These are phyloP conservation scores for Trifolium dubium DNA, from an alignment of 306 rosid species.

Conservation along the genomic window DNA sequence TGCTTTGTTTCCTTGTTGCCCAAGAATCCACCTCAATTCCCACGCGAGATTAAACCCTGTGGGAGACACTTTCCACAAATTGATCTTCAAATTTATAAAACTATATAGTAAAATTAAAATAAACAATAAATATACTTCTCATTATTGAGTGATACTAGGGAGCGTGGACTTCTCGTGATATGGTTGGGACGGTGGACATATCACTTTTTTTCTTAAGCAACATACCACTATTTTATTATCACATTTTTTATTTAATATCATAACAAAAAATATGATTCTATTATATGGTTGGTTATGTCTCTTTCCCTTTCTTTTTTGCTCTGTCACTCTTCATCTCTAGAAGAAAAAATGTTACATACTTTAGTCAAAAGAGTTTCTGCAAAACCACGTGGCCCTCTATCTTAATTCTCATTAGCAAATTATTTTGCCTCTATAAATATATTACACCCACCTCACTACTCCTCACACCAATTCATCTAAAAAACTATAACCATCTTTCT, in stretches of 20 bases:
- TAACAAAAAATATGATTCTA: background rate
- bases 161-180: slow-evolving; percentile 50
- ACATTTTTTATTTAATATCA: background rate
- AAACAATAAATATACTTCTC: background rate
- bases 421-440: slow-evolving; percentile 38
- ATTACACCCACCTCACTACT: slow-evolving; percentile 46
- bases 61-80: slow-evolving; percentile 50
- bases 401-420: background rate
- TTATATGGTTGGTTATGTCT: slow-evolving; percentile 10
- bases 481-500: background rate
- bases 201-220: slow-evolving; percentile 40
- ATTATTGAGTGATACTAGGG: slow-evolving; percentile 39
- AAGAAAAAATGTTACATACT: background rate
- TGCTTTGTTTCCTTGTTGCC: background rate
- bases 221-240: slow-evolving; percentile 44
- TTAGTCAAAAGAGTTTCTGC: slow-evolving; percentile 43
- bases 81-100: background rate
- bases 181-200: slow-evolving; percentile 62
- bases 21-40: slow-evolving; percentile 24
- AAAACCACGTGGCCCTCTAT: slow-evolving; percentile 37
- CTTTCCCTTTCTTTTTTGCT: background rate
- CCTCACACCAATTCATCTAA: slow-evolving; percentile 41
- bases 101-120: background rate
- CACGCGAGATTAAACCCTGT: slow-evolving; percentile 54
- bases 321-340: background rate